Evolutionary conservation across 345 rosid species (phyloP).

Genomic region (Euphorbia pulcherrima): DNA sequence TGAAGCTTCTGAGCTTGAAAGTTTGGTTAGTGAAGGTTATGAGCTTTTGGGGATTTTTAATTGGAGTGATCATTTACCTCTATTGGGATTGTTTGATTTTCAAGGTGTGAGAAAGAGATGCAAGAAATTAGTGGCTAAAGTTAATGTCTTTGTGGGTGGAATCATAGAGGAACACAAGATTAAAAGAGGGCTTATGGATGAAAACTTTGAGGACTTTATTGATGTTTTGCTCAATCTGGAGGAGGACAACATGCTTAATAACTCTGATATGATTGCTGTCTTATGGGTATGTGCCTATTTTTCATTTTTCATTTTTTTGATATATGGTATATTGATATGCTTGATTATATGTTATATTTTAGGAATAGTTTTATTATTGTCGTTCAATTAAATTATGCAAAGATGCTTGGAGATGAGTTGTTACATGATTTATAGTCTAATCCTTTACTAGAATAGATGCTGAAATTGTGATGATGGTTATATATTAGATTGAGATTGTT

Average conservation of each 20-base stretch:
- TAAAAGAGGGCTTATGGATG: conserved; percentile 14
- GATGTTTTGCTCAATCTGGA: conserved; percentile 69
- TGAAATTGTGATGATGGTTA: too few relatives aligned
- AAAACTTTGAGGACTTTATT: conserved; percentile 48
- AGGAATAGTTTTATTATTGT: background rate
- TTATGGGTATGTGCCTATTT: conserved; percentile 52
- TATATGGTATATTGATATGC: background rate
- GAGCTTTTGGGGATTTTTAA: conserved; percentile 67
- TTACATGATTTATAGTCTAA: background rate
- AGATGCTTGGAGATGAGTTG: too few relatives aligned
- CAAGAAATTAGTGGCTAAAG: conserved; percentile 44
- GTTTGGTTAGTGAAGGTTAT: conserved; percentile 68
- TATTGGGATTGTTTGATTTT: conserved; percentile 57
- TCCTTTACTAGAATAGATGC: conserved; percentile 7
- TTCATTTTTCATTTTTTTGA: background rate
- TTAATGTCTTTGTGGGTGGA: conserved; percentile 52
- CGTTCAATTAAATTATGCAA: background rate
- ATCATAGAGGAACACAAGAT: conserved; percentile 59
- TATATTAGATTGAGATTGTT: background rate
- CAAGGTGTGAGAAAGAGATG: conserved; percentile 79
- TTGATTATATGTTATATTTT: background rate
- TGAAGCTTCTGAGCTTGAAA: conserved; percentile 46
- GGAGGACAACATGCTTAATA: conserved; percentile 46
- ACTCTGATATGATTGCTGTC: conserved; percentile 76
- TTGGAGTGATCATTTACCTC: conserved; percentile 85